A percentile compares a stretch with the other conserved stretches of the same genome.
These are phyloP conservation scores for Epichloe bromicola DNA, from an alignment of 2,329 filamentous ascomycete species.

Conservation along the genomic window DNA sequence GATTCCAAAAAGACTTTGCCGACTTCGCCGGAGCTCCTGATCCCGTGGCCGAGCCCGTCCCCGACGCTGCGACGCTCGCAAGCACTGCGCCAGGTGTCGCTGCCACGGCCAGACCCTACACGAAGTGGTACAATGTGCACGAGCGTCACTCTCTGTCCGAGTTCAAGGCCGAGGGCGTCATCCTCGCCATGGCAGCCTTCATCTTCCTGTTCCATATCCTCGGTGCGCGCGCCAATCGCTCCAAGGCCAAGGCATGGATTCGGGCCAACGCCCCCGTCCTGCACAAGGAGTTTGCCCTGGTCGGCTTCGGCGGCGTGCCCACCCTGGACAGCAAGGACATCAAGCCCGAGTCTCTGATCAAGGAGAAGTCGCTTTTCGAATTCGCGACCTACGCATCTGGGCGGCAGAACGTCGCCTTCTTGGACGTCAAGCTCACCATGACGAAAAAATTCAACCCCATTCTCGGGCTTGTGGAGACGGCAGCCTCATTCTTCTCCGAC, in stretches of 20 bases:
- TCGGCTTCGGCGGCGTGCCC: conserved; percentile 59
- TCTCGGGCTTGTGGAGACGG: conserved; percentile 46
- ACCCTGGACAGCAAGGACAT: conserved; percentile 28
- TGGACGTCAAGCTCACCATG: conserved; percentile 72
- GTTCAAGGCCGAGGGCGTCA: conserved; percentile 76
- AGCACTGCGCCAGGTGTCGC: conserved; percentile 32
- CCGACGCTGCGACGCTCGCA: conserved; percentile 33
- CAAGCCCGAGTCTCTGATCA: conserved; percentile 41
- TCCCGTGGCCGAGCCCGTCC: conserved; percentile 40
- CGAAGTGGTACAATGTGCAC: conserved; percentile 94
- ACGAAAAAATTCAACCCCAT: conserved; percentile 80
- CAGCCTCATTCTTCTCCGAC: conserved; percentile 68
- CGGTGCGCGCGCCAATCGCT: conserved; percentile 67
- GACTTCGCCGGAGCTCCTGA: conserved; percentile 77
- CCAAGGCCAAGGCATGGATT: conserved; percentile 71
- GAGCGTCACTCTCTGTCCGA: conserved; percentile 75
- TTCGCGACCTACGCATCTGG: conserved; percentile 82
- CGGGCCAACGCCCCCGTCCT: conserved; percentile 59
- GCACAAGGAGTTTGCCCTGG: conserved; percentile 69
- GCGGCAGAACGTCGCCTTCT: conserved; percentile 81
- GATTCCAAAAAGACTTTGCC: conserved; percentile 60
- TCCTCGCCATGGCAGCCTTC: conserved; percentile 61
- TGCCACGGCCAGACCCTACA: conserved; percentile 52
- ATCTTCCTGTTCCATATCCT: conserved; percentile 70
- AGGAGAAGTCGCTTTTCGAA: conserved; percentile 79